phyloP scores from a whole-genome alignment of 345 rosid species.

The Syzygium aqueum region DNA sequence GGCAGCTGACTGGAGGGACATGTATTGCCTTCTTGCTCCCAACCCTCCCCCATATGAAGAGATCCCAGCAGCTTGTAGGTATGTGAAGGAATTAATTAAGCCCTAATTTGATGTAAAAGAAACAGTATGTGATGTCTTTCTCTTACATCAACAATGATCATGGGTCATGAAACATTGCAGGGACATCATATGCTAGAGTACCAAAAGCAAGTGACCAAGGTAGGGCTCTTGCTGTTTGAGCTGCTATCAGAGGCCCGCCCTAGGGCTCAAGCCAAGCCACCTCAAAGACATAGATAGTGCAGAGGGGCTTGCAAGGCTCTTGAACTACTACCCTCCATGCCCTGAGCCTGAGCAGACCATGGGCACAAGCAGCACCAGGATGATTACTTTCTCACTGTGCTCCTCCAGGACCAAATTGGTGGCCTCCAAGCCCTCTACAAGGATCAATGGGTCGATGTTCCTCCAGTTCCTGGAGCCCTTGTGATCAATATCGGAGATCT shows the following conservation, averaged over 20 bases:
- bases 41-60: slow-evolving; percentile 4
- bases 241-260: slow-evolving; percentile 37
- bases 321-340: slow-evolving; percentile 36
- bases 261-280: slow-evolving; percentile 18
- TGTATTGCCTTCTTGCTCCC: slow-evolving; percentile 3
- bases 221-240: slow-evolving; percentile 13
- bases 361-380: slow-evolving; percentile 25
- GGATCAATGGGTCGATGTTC: slow-evolving; percentile 30
- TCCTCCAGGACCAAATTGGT: slow-evolving; percentile 39
- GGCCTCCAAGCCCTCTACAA: slow-evolving; percentile 39
- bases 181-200: slow-evolving; percentile 7
- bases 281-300: slow-evolving; percentile 18
- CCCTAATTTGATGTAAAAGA: background rate
- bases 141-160: background rate
- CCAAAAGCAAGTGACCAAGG: slow-evolving; percentile 7
- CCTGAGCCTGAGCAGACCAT: slow-evolving; percentile 37
- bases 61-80: slow-evolving; percentile 12
- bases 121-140: too few species aligned
- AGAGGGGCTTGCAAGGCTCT: slow-evolving; percentile 9
- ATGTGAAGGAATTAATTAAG: background rate
- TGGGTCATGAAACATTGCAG: background rate
- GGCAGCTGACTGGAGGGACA: slow-evolving; percentile 17
- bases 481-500: slow-evolving; percentile 28
- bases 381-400: slow-evolving; percentile 21
- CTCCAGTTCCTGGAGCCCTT: slow-evolving; percentile 15